Base-by-base conservation (phyloP, 2,329 filamentous ascomycete genomes). In the Calonectria honghensis region DNA sequence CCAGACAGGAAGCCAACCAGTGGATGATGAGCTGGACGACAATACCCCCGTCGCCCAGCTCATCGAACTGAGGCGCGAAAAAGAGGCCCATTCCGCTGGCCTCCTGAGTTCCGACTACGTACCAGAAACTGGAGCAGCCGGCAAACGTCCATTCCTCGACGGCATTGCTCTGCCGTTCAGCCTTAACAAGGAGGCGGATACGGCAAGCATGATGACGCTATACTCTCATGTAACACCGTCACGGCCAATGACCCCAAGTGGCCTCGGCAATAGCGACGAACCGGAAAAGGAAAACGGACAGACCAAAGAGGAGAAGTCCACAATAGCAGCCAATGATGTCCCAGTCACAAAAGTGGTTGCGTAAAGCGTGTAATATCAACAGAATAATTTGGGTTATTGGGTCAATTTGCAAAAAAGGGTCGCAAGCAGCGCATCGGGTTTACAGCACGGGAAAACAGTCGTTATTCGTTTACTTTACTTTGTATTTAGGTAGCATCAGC, bases 151-250 rank as follows among this genome's bases (percentile, higher is more conserved):
- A 0, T 92, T 92, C 59, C 87, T 94, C 7, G 91, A 91, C 27
- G 93, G 93, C 0, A 90, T 95, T 32, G 93, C 94, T 0, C 90
- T 95, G 78, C 94, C 94, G 0, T 96, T 96, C 81, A 94, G 91
- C 72, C 83, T 96, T 18, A 89, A 90, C 68, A 90, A 90, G 77
- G 89, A 93, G 27, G 90, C 90, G 2, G 90, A 91, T 5, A 94
- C 91, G 24, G 93, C 93, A 0, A 95, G 93, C 84, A 95, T 94
- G 89, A 85, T 93, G 68, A 95, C 94, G 0, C 84, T 95, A 27
- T 86, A 88, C 45, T 91, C 90, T 13, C 80, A 82, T 20, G 72
- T 72, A 24, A 84, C 78, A 18, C 81, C 81, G 4, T 84, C 82
- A 27, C 83, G 76, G 65, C 84, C 85, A 2, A 81, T 84, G 75